These are phyloP conservation scores for Bolboschoenus planiculmis DNA, from an alignment of 176 grass and related monocot genomes.

Conservation along the genomic window DNA sequence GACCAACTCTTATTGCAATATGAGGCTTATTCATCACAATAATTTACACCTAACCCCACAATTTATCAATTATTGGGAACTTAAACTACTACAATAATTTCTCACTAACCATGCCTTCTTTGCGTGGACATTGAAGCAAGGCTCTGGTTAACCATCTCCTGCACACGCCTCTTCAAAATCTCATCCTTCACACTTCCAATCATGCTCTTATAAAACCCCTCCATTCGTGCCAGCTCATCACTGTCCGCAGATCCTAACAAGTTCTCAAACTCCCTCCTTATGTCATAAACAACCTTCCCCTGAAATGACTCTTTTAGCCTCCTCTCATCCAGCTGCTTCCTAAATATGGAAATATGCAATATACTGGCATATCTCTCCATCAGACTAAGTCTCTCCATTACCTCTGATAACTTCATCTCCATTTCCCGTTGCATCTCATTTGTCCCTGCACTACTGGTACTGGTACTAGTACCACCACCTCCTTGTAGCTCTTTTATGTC, in stretches of 20 bases:
- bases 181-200: constrained; percentile 85
- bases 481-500: constrained; percentile 20
- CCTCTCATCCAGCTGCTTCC: constrained; percentile 66
- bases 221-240: constrained; percentile 67
- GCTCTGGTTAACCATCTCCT: constrained; percentile 68
- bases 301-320: constrained; percentile 52
- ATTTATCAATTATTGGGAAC: background rate
- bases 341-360: constrained; percentile 90
- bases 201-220: constrained; percentile 79
- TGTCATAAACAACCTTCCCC: constrained; percentile 70
- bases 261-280: constrained; percentile 83
- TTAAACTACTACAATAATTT: constrained; percentile 15
- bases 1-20: background rate
- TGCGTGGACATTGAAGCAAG: constrained; percentile 53
- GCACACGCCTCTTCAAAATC: constrained; percentile 65
- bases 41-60: background rate
- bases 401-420: constrained; percentile 51
- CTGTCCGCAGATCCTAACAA: constrained; percentile 55
- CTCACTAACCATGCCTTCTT: constrained; percentile 27
- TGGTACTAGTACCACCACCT: background rate
- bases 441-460: constrained; percentile 22
- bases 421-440: constrained; percentile 24
- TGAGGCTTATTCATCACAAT: background rate
- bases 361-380: constrained; percentile 87
- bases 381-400: constrained; percentile 58